These are phyloP conservation scores for Pseudoneurospora amorphoporcata DNA, from an alignment of 495 filamentous ascomycete genomes.

Conservation along the genomic window DNA sequence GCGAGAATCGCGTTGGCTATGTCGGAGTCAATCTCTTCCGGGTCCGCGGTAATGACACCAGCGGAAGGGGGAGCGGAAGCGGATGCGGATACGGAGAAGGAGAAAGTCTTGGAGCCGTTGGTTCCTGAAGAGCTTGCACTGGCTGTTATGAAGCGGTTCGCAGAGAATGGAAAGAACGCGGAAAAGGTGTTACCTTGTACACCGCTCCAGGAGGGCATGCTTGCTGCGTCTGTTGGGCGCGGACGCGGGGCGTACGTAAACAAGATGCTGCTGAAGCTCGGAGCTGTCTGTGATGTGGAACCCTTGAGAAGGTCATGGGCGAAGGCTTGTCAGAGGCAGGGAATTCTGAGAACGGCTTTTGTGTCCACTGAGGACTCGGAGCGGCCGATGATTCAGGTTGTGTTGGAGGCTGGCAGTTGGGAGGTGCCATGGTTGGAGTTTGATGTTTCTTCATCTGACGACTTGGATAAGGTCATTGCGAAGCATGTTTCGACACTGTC, in stretches of 20 bases:
- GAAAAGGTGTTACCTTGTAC: slow-evolving; percentile 62
- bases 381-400: slow-evolving; percentile 49
- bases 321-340: slow-evolving; percentile 43
- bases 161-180: slow-evolving; percentile 25
- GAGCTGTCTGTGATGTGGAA: neutral
- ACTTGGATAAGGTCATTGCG: slow-evolving; percentile 5
- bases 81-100: neutral
- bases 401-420: slow-evolving; percentile 27
- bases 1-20: slow-evolving; percentile 40
- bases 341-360: slow-evolving; percentile 56
- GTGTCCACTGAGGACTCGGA: slow-evolving; percentile 36
- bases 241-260: slow-evolving; percentile 31
- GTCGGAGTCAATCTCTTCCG: neutral
- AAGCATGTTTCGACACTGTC: slow-evolving; percentile 20
- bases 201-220: slow-evolving; percentile 72
- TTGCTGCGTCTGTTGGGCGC: slow-evolving; percentile 39
- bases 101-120: slow-evolving; percentile 5
- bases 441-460: neutral
- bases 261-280: slow-evolving; percentile 31
- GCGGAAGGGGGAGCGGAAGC: neutral
- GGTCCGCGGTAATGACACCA: neutral
- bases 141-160: slow-evolving; percentile 23
- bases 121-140: slow-evolving; percentile 30
- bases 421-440: slow-evolving; percentile 22
- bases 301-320: slow-evolving; percentile 33